Percentiles rank a stretch among this genome's conserved stretches.
Evolutionary conservation across 305 asterid genomes (phyloP).

Genomic region (Fraxinus sp.): DNA sequence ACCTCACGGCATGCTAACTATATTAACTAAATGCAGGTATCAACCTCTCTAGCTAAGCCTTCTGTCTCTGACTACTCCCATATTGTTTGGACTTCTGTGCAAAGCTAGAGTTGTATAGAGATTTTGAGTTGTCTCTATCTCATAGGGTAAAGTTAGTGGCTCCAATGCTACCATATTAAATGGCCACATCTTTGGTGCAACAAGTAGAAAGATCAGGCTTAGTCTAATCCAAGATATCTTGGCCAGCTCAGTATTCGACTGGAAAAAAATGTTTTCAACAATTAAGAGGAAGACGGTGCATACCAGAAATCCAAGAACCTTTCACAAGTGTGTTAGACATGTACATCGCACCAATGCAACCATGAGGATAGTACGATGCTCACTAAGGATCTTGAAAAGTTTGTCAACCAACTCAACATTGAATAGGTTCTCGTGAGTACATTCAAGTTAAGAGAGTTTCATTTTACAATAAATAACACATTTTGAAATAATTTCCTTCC

Average conservation of each 20-base stretch:
- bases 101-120: neutral
- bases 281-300: neutral
- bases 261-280: neutral
- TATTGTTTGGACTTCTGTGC: neutral
- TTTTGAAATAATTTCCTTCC: neutral
- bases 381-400: neutral
- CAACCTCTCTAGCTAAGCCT: neutral
- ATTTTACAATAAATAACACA: neutral
- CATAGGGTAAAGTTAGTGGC: neutral
- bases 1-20: too few species aligned
- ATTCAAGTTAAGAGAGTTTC: neutral
- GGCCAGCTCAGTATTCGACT: neutral
- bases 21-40: too few species aligned
- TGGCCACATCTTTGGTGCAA: neutral
- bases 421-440: neutral
- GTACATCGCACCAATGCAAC: neutral
- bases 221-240: neutral
- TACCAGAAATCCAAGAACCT: neutral
- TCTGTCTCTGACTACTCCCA: neutral
- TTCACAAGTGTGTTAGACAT: neutral
- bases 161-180: neutral
- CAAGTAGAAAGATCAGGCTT: neutral
- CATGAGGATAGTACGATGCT: neutral
- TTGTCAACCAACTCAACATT: neutral
- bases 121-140: too few species aligned